Evolutionary conservation across 441 rosid species (phyloP), one percentile per base, ranked within the genome.

Genomic region (Raphanus hybrid): DNA sequence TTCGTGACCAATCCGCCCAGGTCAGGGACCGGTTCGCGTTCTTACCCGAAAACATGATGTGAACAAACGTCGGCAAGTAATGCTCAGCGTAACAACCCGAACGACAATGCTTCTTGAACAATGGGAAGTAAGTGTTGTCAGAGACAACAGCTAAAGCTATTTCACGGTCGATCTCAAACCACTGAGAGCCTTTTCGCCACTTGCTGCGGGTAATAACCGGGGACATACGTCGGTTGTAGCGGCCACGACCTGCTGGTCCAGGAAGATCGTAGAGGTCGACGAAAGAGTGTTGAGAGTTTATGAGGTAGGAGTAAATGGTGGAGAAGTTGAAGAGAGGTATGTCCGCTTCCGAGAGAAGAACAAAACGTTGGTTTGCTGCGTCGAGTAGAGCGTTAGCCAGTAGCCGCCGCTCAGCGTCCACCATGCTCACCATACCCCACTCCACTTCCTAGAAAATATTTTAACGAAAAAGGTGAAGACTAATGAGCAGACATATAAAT

Each of bases 171-270:
- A 90, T 78, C 16, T 86, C 91, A 1, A 93, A 90, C 97, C 95
- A 93, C 2, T 93, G 98, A 0, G 98, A 90, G 3, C 95, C 98
- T 70, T 93, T 91, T 43, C 97, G 86, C 97, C 98, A 93, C 7
- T 84, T 81, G 0, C 41, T 0, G 3, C 82, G 71, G 1, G 1
- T 39, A 1, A 93, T 73, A 2, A 58, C 0, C 0, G 96, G 92
- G 8, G 12, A 59, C 95, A 93, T 89, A 18, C 7, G 50, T 0
- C 8, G 34, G 65, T 41, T 85, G 83, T 89, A 93, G 4, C 97
- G 83, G 32, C 94, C 92, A 0, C 90, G 92, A 61, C 94, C 97
- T 0, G 84, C 87, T 1, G 88, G 77, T n/a, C 92, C 86, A 0
- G 74, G 86, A n/a, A 71, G 4, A 68, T 93, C 98, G 8, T 82